Percentiles rank a stretch among this genome's conserved stretches.
Conservation (phyloP, 2,329 filamentous ascomycete species). For the Pseudopithomyces maydicus region DNA sequence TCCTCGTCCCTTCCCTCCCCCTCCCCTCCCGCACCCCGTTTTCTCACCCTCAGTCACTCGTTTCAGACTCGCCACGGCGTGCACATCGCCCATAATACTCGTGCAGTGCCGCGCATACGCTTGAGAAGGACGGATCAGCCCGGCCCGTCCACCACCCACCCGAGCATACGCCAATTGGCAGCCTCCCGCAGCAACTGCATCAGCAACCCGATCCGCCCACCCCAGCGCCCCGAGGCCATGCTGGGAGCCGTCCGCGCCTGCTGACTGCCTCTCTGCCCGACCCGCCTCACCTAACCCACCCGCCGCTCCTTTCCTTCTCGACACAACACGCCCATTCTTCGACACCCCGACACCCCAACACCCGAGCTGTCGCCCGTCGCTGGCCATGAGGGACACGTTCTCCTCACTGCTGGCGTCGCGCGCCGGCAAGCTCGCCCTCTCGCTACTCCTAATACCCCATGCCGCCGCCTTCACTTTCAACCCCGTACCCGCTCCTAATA, state of each 20-base stretch:
- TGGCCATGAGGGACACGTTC: conserved; percentile 43
- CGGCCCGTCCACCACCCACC: conserved; percentile 16
- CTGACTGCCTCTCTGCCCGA: conserved; percentile 11
- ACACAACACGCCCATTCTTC: conserved; percentile 26
- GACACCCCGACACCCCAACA: conserved; percentile 17
- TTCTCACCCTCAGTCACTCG: conserved; percentile 47
- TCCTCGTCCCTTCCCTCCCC: conserved; percentile 11
- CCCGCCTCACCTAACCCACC: background rate
- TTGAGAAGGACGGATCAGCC: too few relatives aligned
- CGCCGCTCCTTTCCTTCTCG: background rate
- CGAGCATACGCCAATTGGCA: conserved; percentile 19
- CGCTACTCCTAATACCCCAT: conserved; percentile 31
- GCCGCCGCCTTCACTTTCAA: conserved; percentile 57
- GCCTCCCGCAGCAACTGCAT: conserved; percentile 14
- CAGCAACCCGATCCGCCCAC: conserved; percentile 14
- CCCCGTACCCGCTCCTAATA: conserved; percentile 68
- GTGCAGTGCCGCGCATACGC: conserved; percentile 11
- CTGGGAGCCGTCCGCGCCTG: conserved; percentile 14
- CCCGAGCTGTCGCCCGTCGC: conserved; percentile 24
- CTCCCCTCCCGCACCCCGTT: conserved; percentile 18
- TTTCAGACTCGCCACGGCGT: conserved; percentile 31
- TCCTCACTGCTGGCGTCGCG: conserved; percentile 45
- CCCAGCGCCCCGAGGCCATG: conserved; percentile 15
- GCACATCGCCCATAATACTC: conserved; percentile 21
- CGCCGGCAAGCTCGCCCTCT: conserved; percentile 44